Conservation (phyloP, 768 basidiomycete genomes). For the Sarcodon aspratus region DNA sequence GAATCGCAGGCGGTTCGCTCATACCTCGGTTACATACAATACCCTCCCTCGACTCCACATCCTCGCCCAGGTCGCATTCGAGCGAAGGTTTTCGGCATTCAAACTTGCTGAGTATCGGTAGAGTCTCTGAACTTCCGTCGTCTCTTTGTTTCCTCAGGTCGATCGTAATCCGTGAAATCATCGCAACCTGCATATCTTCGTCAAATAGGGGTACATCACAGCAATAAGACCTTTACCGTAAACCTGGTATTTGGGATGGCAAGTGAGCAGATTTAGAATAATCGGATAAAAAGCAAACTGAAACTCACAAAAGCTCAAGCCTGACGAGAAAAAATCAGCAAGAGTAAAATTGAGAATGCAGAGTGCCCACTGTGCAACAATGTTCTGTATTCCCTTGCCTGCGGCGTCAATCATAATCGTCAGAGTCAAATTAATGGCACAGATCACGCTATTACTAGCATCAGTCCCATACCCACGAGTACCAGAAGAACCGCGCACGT, state of each 20-base stretch:
- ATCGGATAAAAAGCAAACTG: neutral
- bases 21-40: too few relatives aligned
- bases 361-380: conserved; percentile 22
- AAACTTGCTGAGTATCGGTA: too few relatives aligned
- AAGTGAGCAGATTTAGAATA: too few relatives aligned
- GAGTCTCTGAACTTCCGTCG: too few relatives aligned
- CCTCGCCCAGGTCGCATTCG: too few relatives aligned
- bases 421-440: conserved; percentile 22
- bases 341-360: neutral
- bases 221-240: too few relatives aligned
- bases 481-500: neutral
- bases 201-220: too few relatives aligned
- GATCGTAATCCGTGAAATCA: conserved; percentile 62
- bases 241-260: too few relatives aligned
- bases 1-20: too few relatives aligned
- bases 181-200: conserved; percentile 26
- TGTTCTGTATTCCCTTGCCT: conserved; percentile 19
- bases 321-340: conserved; percentile 6
- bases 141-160: conserved; percentile 30
- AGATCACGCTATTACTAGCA: conserved; percentile 22
- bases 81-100: too few relatives aligned
- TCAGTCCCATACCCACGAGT: neutral
- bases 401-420: conserved; percentile 27
- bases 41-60: too few relatives aligned
- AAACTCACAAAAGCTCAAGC: conserved; percentile 28